Conservation (phyloP, 2,329 filamentous ascomycete species). For the Clarireedia homoeocarpa region DNA sequence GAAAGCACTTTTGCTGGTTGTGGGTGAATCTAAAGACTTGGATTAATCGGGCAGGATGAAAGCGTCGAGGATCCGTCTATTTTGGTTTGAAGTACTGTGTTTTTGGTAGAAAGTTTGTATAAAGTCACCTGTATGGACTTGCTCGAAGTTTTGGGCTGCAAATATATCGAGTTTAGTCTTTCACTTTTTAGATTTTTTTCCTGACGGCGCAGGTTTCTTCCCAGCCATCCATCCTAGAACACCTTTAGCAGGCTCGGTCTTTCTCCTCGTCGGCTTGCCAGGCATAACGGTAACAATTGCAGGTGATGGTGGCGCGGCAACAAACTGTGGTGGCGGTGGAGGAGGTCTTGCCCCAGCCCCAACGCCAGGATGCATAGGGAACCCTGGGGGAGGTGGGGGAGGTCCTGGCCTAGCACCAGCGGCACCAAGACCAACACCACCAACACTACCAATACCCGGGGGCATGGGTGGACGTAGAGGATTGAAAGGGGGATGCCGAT, state of each 20-base stretch:
- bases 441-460: constrained; percentile 7
- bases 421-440: too few species aligned
- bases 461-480: constrained; percentile 1
- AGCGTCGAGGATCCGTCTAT: background rate
- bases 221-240: constrained; percentile 26
- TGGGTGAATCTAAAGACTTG: background rate
- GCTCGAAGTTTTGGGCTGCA: background rate
- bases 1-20: too few species aligned
- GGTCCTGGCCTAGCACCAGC: background rate
- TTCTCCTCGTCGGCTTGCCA: constrained; percentile 10
- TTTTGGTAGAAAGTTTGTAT: background rate
- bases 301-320: constrained; percentile 3
- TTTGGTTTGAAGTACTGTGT: background rate
- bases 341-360: constrained; percentile 5
- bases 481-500: constrained; percentile 11
- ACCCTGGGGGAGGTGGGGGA: constrained; percentile 12
- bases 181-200: constrained; percentile 27
- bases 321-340: constrained; percentile 6
- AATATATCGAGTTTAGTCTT: constrained; percentile 4
- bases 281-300: constrained; percentile 4
- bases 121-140: background rate
- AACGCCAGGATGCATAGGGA: background rate
- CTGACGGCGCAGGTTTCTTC: constrained; percentile 20
- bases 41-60: background rate
- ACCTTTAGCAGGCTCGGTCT: constrained; percentile 15